phyloP scores from a whole-genome alignment of 768 basidiomycete species.

The Russula emetica region DNA sequence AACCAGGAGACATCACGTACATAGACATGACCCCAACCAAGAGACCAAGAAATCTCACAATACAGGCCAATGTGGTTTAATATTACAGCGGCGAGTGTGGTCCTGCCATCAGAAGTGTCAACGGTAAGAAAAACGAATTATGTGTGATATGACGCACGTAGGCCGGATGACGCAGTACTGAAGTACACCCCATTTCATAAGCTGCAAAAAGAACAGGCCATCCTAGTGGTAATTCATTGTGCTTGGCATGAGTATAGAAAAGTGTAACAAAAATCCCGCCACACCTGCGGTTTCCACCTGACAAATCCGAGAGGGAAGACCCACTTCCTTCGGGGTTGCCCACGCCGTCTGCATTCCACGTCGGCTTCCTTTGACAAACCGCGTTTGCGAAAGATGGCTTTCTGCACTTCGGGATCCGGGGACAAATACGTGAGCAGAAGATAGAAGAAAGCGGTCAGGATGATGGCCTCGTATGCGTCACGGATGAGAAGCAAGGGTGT shows the following conservation, averaged over 20 bases:
- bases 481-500: slow-evolving; percentile 65
- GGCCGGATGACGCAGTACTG: slow-evolving; percentile 70
- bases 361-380: slow-evolving; percentile 59
- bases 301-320: slow-evolving; percentile 63
- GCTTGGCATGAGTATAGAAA: slow-evolving; percentile 11
- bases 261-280: background rate
- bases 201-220: slow-evolving; percentile 63
- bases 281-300: slow-evolving; percentile 58
- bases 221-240: slow-evolving; percentile 37
- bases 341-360: slow-evolving; percentile 39
- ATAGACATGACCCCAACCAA: slow-evolving; percentile 65
- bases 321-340: slow-evolving; percentile 53
- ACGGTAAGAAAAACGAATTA: background rate
- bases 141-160: slow-evolving; percentile 36
- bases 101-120: slow-evolving; percentile 34
- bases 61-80: slow-evolving; percentile 63
- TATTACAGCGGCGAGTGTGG: slow-evolving; percentile 58
- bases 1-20: slow-evolving; percentile 36
- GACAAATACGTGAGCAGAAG: slow-evolving; percentile 69
- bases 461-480: slow-evolving; percentile 72
- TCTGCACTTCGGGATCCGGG: slow-evolving; percentile 56
- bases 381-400: slow-evolving; percentile 51
- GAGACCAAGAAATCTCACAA: slow-evolving; percentile 66
- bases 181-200: slow-evolving; percentile 74
- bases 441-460: slow-evolving; percentile 75